Evolutionary conservation across 78 protist species (phyloP).

Genomic region (Mantamonas sphyraenae): DNA sequence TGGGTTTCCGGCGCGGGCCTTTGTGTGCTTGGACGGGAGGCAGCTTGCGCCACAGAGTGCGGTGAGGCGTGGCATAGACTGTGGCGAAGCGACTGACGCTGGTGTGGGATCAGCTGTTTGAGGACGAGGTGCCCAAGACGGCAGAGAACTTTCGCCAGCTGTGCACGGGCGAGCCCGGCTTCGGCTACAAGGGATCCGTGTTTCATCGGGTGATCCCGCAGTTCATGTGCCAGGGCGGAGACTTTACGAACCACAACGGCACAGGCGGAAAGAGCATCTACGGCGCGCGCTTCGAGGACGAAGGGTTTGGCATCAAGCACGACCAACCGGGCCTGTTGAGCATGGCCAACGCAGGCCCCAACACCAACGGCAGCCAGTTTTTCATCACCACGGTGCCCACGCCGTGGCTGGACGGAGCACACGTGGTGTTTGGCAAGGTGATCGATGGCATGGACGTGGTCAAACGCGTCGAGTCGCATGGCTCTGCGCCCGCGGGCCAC

Average conservation of each 20-base stretch:
- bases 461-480: slow-evolving; percentile 10
- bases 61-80: too few relatives aligned
- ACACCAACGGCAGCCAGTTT: slow-evolving; percentile 78
- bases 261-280: slow-evolving; percentile 85
- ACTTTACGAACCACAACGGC: slow-evolving; percentile 72
- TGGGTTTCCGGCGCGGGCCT: not conserved
- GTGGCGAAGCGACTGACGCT: too few relatives aligned
- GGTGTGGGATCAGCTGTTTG: too few relatives aligned
- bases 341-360: slow-evolving; percentile 79
- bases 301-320: slow-evolving; percentile 47
- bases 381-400: slow-evolving; percentile 66
- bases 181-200: not conserved
- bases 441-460: slow-evolving; percentile 45
- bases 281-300: slow-evolving; percentile 77
- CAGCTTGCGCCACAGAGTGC: too few relatives aligned
- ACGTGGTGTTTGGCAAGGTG: slow-evolving; percentile 76
- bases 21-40: too few relatives aligned
- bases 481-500: not conserved
- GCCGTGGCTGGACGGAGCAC: slow-evolving; percentile 67
- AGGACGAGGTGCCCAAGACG: slow-evolving; percentile 75
- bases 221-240: slow-evolving; percentile 83
- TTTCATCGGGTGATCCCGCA: slow-evolving; percentile 13
- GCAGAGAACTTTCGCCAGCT: slow-evolving; percentile 83
- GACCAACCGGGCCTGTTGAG: slow-evolving; percentile 43
- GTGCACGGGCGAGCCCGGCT: slow-evolving; percentile 61